Base-by-base conservation (phyloP, 2,329 filamentous ascomycete species). In the Colletotrichum cordylinicola region DNA sequence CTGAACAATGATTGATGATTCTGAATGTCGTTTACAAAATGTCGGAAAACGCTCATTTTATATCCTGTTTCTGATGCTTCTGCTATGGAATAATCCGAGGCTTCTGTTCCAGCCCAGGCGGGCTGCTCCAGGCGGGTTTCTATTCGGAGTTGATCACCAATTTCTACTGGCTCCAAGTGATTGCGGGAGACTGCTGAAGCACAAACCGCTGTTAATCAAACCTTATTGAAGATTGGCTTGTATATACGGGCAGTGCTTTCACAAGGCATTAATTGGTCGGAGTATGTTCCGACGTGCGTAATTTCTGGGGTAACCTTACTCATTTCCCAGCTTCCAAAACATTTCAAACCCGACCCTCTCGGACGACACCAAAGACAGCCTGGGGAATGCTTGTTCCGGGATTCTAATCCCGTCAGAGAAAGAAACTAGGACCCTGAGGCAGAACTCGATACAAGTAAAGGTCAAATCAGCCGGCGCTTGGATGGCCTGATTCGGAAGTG, bases 11-110 rank as follows among this genome's bases (percentile, higher is more conserved):
- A 12, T 13, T 52, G 43, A 8, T 8, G 9, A 0, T 52, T 4
- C n/a, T 52, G n/a, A 10, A 8, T 21, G n/a, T 21, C 16, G 9
- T 2, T 52, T 4, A 52, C 0, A 13, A 48, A 0, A 21, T 52
- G 0, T 21, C n/a, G 10, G n/a, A 52, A 21, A 52, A 21, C 6
- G 0, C 12, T n/a, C 43, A n/a, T 0, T 52, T 52, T 52, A 52
- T 52, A 52, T 52, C 9, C 43, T n/a, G 29, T 0, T 52, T 52
- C 43, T 0, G 1, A 48, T 18, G 6, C 43, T 21, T 4, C 43
- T 52, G 2, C n/a, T 21, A 2, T 52, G 43, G n/a, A 1, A 52
- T 13, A 52, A 52, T 52, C 43, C 43, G 43, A 52, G n/a, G 13
- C n/a, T 0, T 52, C 0, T 52, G 7, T 21, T 52, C n/a, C 4